Evolutionary conservation across 129 eudicot genomes (phyloP).

Genomic region (Flaveria bidentis): DNA sequence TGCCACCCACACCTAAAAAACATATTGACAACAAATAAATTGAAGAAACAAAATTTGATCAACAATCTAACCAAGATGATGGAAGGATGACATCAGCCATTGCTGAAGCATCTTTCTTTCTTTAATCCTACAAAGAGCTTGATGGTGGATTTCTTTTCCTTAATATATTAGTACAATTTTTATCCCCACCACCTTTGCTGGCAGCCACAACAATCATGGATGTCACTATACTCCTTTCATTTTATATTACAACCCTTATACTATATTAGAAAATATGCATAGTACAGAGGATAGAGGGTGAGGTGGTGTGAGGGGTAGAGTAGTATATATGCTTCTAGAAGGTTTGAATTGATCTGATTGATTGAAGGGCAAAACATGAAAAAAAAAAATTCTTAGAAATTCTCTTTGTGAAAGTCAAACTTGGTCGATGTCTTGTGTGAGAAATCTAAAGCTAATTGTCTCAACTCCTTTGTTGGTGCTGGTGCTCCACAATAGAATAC

Average conservation of each 20-base stretch:
- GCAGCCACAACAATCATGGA: slow-evolving; percentile 37
- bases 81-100: slow-evolving; percentile 26
- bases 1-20: slow-evolving; percentile 33
- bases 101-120: slow-evolving; percentile 17
- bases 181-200: slow-evolving; percentile 41
- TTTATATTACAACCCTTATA: slow-evolving; percentile 29
- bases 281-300: slow-evolving; percentile 25
- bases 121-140: slow-evolving; percentile 33
- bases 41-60: slow-evolving; percentile 11
- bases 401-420: slow-evolving; percentile 92
- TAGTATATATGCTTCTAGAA: slow-evolving; percentile 41
- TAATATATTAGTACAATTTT: slow-evolving; percentile 3
- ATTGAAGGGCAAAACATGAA: neutral
- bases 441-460: slow-evolving; percentile 72
- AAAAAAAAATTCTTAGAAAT: slow-evolving; percentile 43
- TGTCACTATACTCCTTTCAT: slow-evolving; percentile 39
- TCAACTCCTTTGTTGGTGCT: slow-evolving; percentile 70
- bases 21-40: slow-evolving; percentile 10
- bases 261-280: slow-evolving; percentile 24
- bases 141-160: slow-evolving; percentile 29
- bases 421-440: slow-evolving; percentile 82
- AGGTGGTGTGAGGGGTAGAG: neutral
- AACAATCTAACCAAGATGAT: slow-evolving; percentile 34
- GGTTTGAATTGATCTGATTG: slow-evolving; percentile 16
- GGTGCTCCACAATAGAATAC: slow-evolving; percentile 94